These are phyloP conservation scores for Pseudoperonospora humuli DNA, from an alignment of 352 stramenopile genomes.

Conservation along the genomic window DNA sequence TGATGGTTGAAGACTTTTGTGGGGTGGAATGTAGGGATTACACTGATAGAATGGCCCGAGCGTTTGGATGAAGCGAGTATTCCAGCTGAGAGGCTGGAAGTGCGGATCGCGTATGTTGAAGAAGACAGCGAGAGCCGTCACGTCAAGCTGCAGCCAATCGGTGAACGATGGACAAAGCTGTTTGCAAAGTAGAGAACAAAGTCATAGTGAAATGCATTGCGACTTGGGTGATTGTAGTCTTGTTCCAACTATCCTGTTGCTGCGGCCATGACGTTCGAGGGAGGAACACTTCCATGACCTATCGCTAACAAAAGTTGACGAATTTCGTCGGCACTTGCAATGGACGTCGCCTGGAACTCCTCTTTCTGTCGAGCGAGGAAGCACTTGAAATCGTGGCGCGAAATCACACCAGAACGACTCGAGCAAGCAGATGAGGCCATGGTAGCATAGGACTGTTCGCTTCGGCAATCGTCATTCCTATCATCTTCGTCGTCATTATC, in stretches of 20 bases:
- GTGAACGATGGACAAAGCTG: constrained; percentile 31
- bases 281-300: constrained; percentile 5
- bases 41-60: constrained; percentile 68
- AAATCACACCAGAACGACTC: constrained; percentile 46
- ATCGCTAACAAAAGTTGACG: constrained; percentile 33
- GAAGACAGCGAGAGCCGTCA: constrained; percentile 28
- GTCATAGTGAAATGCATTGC: background rate
- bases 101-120: constrained; percentile 52
- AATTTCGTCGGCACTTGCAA: constrained; percentile 43
- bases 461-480: no score
- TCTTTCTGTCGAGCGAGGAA: constrained; percentile 40
- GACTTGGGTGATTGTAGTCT: background rate
- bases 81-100: constrained; percentile 41
- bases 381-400: constrained; percentile 40
- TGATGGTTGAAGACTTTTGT: background rate
- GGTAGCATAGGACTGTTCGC: constrained; percentile 40
- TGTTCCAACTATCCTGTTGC: no score
- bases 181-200: background rate
- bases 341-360: no score
- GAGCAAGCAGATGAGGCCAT: constrained; percentile 39
- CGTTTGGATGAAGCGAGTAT: constrained; percentile 37
- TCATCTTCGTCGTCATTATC: no score
- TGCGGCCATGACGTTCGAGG: no score
- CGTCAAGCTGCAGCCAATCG: constrained; percentile 35
- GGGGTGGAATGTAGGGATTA: constrained; percentile 29